These are phyloP conservation scores for Diaporthe ilicicola DNA, from an alignment of 2,329 filamentous ascomycete species.

Conservation along the genomic window DNA sequence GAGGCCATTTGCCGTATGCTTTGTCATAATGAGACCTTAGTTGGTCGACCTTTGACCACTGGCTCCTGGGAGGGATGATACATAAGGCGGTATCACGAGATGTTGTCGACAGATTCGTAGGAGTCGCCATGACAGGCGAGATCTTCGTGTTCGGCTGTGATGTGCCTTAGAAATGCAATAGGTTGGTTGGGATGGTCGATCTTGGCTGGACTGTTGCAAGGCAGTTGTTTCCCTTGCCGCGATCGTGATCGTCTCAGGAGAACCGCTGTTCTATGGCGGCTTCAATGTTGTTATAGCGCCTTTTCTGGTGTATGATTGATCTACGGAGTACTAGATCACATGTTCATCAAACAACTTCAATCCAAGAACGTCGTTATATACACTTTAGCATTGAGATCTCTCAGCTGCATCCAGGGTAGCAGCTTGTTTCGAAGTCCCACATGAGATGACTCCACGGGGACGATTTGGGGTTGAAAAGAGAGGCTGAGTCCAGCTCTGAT, in stretches of 20 bases:
- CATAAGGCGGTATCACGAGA: conserved; percentile 70
- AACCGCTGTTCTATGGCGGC: not conserved
- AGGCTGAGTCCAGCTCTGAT: conserved; percentile 15
- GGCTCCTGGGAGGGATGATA: conserved; percentile 60
- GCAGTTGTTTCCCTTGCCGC: not conserved
- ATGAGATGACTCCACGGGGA: conserved; percentile 12
- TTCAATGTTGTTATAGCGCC: not conserved
- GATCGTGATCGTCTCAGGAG: not conserved
- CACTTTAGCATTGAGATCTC: not conserved
- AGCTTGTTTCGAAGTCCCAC: not conserved
- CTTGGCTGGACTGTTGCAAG: not conserved
- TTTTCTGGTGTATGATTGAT: not conserved
- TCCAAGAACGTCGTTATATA: not conserved
- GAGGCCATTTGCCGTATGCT: conserved; percentile 68
- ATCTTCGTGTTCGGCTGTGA: not conserved
- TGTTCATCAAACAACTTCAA: not conserved
- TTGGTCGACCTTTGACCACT: conserved; percentile 59
- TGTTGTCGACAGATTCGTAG: not conserved
- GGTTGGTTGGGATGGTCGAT: not conserved
- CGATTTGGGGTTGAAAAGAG: not conserved
- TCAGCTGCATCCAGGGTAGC: not conserved
- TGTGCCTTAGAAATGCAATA: not conserved
- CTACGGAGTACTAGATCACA: not conserved
- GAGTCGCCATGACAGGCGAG: conserved; percentile 14
- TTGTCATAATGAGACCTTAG: conserved; percentile 71